Conservation (phyloP, 441 rosid species). For the Erodium moschatum region DNA sequence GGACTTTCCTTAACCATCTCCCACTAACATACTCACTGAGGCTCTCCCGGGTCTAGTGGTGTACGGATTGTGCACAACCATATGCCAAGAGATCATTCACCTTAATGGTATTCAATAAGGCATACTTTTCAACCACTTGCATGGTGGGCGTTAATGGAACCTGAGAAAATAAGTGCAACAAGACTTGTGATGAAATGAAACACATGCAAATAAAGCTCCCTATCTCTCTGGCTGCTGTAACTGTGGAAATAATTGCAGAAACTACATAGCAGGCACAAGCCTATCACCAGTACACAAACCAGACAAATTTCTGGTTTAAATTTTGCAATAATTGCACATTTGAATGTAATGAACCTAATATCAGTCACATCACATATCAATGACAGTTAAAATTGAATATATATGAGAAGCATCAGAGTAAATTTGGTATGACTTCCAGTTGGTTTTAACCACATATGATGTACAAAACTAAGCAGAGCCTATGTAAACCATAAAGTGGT, state of each 20-base stretch:
- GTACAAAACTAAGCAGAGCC: not conserved
- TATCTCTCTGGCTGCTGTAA: not conserved
- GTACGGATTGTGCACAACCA: not conserved
- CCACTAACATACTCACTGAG: not conserved
- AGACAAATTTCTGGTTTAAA: not conserved
- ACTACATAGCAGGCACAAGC: not conserved
- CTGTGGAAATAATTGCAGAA: not conserved
- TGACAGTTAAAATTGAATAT: not conserved
- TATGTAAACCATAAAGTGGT: not conserved
- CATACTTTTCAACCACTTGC: slow-evolving; percentile 1
- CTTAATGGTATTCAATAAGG: slow-evolving; percentile 8
- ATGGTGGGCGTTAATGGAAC: not conserved
- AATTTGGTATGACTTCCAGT: not conserved
- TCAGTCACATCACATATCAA: not conserved
- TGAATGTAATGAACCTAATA: not conserved
- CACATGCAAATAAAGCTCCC: not conserved
- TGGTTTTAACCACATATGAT: not conserved
- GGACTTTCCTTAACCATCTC: not conserved
- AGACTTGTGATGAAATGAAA: slow-evolving; percentile 2
- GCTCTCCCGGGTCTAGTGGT: not conserved
- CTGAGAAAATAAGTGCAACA: slow-evolving; percentile 2
- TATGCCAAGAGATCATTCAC: not conserved
- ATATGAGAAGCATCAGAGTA: not conserved
- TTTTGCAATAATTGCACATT: not conserved
- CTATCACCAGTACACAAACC: not conserved